Base-by-base conservation (phyloP, 768 basidiomycete species). In the Stropharia rugosoannulata region DNA sequence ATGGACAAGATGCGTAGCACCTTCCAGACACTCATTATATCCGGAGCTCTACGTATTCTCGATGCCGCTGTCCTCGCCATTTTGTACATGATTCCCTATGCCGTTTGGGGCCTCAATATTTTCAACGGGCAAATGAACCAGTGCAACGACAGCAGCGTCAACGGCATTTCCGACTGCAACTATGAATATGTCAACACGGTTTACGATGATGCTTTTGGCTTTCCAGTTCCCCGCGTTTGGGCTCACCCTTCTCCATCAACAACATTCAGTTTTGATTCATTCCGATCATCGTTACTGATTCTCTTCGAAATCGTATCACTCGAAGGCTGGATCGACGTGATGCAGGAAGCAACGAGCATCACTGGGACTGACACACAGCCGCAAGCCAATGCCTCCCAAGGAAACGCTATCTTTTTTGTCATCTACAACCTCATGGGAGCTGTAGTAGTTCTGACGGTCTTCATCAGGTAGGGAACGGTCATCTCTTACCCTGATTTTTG, bases 271-370 rank as follows among this genome's bases (percentile, higher is more conserved):
- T 98, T 98, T 66, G 96, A 98, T 71, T 84, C 76, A 12, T 98
- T 98, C 72, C 78, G 82, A 6, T 73, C 86, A 3, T 89, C 93
- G 0, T 75, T 98, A 39, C 80, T 98, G 51, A 97, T 98, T 64
- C 80, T 98, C 1, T 98, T 97, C 64, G 96, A 98, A 72, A 94
- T 96, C 61, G 93, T 98, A 19, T 96, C 95, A 0, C 74, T 97
- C 47, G 95, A 96, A 72, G 96, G 96, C 2, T 98, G 95, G 96
- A 82, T 91, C n/a, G 93, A 95, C 66, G 96, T 95, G 48, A 89
- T 97, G 89, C 73, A 71, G 37, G 80, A 87, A 22, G 88, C 87
- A 1, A 90, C 90, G 69, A 84, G 86, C 58, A 89, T 97, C 59
- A 86, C 82, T 1, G 91, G 88, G 4, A 66, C 59, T 18, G 83